Conservation (phyloP, 148 eudicot species). For the Euryodendron excelsum region DNA sequence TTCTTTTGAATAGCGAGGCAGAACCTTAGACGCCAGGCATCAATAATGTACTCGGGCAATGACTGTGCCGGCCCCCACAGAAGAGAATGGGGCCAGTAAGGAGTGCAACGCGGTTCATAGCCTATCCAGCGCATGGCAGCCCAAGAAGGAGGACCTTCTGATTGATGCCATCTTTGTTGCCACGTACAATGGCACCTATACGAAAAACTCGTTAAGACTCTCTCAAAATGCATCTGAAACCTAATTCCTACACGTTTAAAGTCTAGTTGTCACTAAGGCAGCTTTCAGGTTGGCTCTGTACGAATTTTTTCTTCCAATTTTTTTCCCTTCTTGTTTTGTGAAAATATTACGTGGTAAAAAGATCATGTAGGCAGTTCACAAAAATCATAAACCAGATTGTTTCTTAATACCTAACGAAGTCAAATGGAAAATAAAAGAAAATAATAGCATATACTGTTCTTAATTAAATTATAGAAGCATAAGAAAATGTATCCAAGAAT, state of each 20-base stretch:
- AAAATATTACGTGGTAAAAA: background rate
- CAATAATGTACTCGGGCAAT: conserved; percentile 51
- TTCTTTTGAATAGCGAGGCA: conserved; percentile 55
- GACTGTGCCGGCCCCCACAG: conserved; percentile 46
- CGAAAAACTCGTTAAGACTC: background rate
- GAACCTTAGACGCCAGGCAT: conserved; percentile 46
- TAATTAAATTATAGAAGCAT: background rate
- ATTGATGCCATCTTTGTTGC: conserved; percentile 82
- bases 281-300: background rate
- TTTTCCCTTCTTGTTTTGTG: background rate
- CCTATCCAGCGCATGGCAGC: conserved; percentile 73
- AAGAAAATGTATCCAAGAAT: background rate
- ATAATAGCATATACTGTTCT: background rate
- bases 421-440: background rate
- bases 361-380: background rate
- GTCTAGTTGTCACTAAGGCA: too few relatives aligned
- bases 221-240: background rate
- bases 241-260: background rate
- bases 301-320: background rate
- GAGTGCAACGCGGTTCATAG: conserved; percentile 57
- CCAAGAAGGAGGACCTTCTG: conserved; percentile 68
- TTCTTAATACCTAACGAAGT: background rate
- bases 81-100: conserved; percentile 83
- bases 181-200: conserved; percentile 66
- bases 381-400: background rate